Base-by-base conservation (phyloP, 495 filamentous ascomycete genomes). In the Lepraria neglecta region DNA sequence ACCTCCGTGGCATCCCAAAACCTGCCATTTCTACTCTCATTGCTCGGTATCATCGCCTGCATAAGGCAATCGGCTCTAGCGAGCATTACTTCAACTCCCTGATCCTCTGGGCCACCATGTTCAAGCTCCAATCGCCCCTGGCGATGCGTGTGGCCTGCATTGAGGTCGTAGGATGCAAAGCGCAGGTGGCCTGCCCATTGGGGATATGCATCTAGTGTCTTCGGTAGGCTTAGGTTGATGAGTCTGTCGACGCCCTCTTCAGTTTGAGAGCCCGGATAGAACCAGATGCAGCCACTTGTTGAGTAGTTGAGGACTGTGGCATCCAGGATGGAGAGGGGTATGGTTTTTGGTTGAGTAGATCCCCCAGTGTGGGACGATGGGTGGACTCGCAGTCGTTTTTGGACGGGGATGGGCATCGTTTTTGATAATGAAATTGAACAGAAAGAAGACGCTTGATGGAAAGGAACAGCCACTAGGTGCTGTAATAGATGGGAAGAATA, bases 111-210 rank as follows among this genome's bases (percentile, higher is more conserved):
- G 3, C 43, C 27, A 3, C 58, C 47, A 30, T 33, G 17, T 17
- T 31, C 44, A 14, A 60, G 24, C 14, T 52, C 35, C 33, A 60
- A 19, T 6, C 58, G 58, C 15, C 33, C 33, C 17, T 52, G 35
- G 35, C 46, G 47, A 46, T 30, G 21, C 7, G 17, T 19, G 19
- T 59, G 57, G 27, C 47, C n/a, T 4, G 15, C 21, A 67, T 6
- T 59, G 63, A 17, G 58, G 10, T 65, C 63, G 48, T 45, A 64
- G 17, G 58, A 56, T 17, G 67, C 67, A 43, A 56, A 63, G 48
- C 59, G 67, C 35, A 75, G 33, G 24, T 66, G 67, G 46, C 73
- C 73, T 30, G 64, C 55, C 65, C 66, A 74, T 33, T 74, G 72
- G 6, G 72, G 70, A 60, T 75, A 76, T 2, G 66, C 66, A 17